Evolutionary conservation across 2,329 filamentous ascomycete species (phyloP).

Genomic region (Fusarium albosuccineum): DNA sequence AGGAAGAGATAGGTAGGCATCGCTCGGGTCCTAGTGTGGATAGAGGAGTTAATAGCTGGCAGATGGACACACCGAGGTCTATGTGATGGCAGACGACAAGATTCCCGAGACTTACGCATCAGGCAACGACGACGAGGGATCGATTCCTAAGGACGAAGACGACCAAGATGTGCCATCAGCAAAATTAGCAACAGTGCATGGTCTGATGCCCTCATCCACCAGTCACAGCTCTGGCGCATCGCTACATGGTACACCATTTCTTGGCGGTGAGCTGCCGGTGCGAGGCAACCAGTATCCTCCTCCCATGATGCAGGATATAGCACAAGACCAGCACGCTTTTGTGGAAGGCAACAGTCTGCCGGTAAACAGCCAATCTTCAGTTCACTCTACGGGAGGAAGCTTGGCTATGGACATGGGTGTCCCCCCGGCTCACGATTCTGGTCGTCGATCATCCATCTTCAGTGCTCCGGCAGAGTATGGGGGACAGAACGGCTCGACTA

Average conservation of each 20-base stretch:
- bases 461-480: conserved; percentile 57
- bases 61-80: conserved; percentile 64
- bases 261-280: conserved; percentile 59
- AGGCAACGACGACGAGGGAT: conserved; percentile 59
- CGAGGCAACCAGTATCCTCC: conserved; percentile 57
- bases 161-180: conserved; percentile 55
- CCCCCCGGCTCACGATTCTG: conserved; percentile 58
- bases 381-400: conserved; percentile 50
- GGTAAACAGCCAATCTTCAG: conserved; percentile 51
- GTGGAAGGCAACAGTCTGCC: conserved; percentile 54
- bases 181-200: conserved; percentile 50
- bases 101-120: conserved; percentile 61
- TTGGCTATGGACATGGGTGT: conserved; percentile 62
- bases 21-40: not conserved
- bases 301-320: conserved; percentile 59
- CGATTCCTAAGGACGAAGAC: conserved; percentile 60
- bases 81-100: conserved; percentile 67
- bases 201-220: conserved; percentile 52
- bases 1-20: conserved; percentile 68
- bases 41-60: conserved; percentile 20
- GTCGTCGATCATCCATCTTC: conserved; percentile 61
- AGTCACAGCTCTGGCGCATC: conserved; percentile 53
- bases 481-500: conserved; percentile 51
- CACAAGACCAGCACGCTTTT: conserved; percentile 57
- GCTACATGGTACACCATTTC: conserved; percentile 53